Base-by-base conservation (phyloP, 2,329 filamentous ascomycete genomes). In the Epichloe typhina region DNA sequence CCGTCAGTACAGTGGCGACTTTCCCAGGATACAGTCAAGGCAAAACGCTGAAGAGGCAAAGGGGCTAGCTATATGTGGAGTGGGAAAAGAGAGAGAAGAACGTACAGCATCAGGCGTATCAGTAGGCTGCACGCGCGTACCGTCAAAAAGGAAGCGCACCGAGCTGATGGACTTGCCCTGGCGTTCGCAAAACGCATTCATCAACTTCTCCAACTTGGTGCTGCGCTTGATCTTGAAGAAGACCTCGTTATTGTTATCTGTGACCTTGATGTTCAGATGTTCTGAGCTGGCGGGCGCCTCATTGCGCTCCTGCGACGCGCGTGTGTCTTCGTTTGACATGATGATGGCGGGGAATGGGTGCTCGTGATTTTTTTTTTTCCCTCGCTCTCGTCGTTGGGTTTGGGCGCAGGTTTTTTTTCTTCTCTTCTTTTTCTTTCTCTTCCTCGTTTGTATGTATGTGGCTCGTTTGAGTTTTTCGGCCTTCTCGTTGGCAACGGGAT, bases 141-240 rank as follows among this genome's bases (percentile, higher is more conserved):
- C 93, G 60, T 98, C 93, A 61, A 97, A 97, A 1, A 98, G 75
- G 69, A 98, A 98, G 33, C 93, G 84, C 45, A 97, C 91, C 5
- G 87, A 91, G 36, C 75, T 80, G 6, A 83, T 72, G 36, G 84
- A 81, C 75, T 97, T 97, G 61, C 93, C 93, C 67, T 96, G 90
- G 23, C 93, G 82, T 59, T 97, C 91, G 69, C 93, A 98, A 69
- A 97, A 98, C 19, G 93, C 93, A 55, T 88, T 85, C 93, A 98
- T 98, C 50, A 98, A 76, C 75, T 98, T 98, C 72, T 95, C 93
- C 1, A 98, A 80, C 67, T 89, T 87, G 1, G 93, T 98, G 21
- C 85, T 89, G 38, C 90, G 82, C 83, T 98, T 98, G 74, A 98
- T 98, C 77, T 98, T 98, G 77, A 98, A 98, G 70, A 97, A 98